A percentile compares a stretch with the other conserved stretches of the same genome.
These are phyloP conservation scores for Parathielavia appendiculata DNA, from an alignment of 495 filamentous ascomycete genomes.

Conservation along the genomic window DNA sequence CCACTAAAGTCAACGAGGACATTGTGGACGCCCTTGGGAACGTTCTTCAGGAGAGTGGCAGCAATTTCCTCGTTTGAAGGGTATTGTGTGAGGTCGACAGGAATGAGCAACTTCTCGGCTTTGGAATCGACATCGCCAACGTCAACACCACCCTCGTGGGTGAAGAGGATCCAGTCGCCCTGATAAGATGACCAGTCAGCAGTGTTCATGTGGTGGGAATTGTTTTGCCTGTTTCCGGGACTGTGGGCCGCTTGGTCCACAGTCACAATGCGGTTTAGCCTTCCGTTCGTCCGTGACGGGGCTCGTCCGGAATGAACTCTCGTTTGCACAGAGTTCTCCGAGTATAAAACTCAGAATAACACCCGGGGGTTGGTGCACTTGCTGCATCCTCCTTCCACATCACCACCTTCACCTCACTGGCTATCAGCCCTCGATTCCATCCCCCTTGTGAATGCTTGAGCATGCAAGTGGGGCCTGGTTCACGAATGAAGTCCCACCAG, in stretches of 20 bases:
- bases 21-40: slow-evolving; percentile 92
- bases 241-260: slow-evolving; percentile 23
- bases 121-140: slow-evolving; percentile 99
- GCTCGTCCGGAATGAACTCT: slow-evolving; percentile 11
- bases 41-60: slow-evolving; percentile 75
- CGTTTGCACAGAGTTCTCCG: slow-evolving; percentile 8
- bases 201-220: slow-evolving; percentile 28
- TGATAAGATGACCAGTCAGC: slow-evolving; percentile 35
- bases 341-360: slow-evolving; percentile 21
- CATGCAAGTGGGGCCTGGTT: slow-evolving; percentile 19
- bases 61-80: slow-evolving; percentile 96
- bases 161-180: slow-evolving; percentile 99
- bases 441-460: slow-evolving; percentile 14
- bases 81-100: slow-evolving; percentile 90
- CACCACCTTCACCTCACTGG: slow-evolving; percentile 5
- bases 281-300: slow-evolving; percentile 51
- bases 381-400: slow-evolving; percentile 7
- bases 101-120: slow-evolving; percentile 95
- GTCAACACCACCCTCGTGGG: slow-evolving; percentile 98
- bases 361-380: slow-evolving; percentile 1
- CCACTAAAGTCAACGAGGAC: slow-evolving; percentile 92
- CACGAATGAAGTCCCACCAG: slow-evolving; percentile 4
- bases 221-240: slow-evolving; percentile 3
- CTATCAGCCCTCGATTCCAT: not conserved
- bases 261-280: slow-evolving; percentile 43